phyloP scores from a whole-genome alignment of 176 grass and related monocot species.

The Bothriochloa decipiens region DNA sequence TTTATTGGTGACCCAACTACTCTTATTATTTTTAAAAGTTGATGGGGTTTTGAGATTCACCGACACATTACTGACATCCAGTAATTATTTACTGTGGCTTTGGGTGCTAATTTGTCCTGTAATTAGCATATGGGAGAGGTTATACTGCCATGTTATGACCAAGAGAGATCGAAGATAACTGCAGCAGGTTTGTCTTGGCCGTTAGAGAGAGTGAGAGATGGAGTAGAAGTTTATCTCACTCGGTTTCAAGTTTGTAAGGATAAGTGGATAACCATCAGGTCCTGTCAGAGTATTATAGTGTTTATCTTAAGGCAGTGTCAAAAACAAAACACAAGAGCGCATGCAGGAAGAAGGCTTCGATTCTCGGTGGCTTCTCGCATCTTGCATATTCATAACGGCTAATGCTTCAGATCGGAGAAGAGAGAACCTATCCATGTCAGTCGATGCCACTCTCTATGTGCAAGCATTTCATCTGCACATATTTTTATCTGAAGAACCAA shows the following conservation, averaged over 20 bases:
- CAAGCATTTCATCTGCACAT: background rate
- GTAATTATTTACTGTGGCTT: background rate
- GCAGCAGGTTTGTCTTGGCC: background rate
- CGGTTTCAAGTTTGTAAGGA: background rate
- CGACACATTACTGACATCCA: background rate
- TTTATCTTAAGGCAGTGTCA: constrained; percentile 38
- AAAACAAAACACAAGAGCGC: constrained; percentile 15
- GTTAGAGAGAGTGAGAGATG: background rate
- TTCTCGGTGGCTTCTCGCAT: background rate
- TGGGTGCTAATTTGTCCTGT: background rate
- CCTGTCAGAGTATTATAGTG: constrained; percentile 14
- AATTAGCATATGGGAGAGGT: background rate
- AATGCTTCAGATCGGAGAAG: constrained; percentile 38
- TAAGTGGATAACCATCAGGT: background rate
- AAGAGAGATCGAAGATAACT: background rate
- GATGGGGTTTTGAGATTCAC: background rate
- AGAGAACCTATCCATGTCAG: constrained; percentile 14
- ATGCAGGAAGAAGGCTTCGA: constrained; percentile 27
- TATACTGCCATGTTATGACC: background rate
- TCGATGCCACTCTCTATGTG: background rate
- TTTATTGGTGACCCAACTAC: background rate
- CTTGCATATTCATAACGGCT: background rate
- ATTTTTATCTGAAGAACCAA: background rate
- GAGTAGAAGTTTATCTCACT: constrained; percentile 13
- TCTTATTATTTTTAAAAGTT: background rate